Evolutionary conservation across 208 protist genomes (phyloP).

Genomic region (Angomonas deanei): DNA sequence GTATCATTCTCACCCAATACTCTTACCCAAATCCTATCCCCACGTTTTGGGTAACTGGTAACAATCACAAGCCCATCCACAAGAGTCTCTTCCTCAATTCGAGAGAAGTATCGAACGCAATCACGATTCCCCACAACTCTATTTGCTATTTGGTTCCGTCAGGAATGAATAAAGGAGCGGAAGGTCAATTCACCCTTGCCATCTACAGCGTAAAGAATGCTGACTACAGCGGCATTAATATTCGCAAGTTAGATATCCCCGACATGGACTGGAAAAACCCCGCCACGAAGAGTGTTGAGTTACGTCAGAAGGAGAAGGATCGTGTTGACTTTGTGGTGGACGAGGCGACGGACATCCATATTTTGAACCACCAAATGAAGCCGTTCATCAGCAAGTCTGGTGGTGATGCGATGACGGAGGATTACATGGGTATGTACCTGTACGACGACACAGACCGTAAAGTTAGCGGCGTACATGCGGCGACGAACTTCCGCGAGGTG

Average conservation of each 20-base stretch:
- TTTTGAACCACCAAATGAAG: constrained; percentile 65
- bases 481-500: constrained; percentile 82
- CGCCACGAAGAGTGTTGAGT: constrained; percentile 26
- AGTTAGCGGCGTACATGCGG: constrained; percentile 53
- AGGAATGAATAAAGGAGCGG: constrained; percentile 43
- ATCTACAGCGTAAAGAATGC: constrained; percentile 39
- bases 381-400: constrained; percentile 31
- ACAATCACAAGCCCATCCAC: constrained; percentile 54
- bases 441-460: constrained; percentile 54
- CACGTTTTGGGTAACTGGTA: constrained; percentile 59
- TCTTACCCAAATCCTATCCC: constrained; percentile 33
- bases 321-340: constrained; percentile 79
- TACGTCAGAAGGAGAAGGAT: constrained; percentile 42
- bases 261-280: constrained; percentile 34
- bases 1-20: constrained; percentile 35
- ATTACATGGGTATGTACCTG: constrained; percentile 81
- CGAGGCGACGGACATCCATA: constrained; percentile 54
- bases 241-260: constrained; percentile 31
- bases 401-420: constrained; percentile 68
- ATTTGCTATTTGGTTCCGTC: constrained; percentile 70
- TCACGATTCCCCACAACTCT: constrained; percentile 52
- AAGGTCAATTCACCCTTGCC: constrained; percentile 39
- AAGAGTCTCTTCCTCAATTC: constrained; percentile 80
- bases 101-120: constrained; percentile 46
- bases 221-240: constrained; percentile 35